Conservation (phyloP, 495 filamentous ascomycete species). For the Chlorociboria aeruginascens region DNA sequence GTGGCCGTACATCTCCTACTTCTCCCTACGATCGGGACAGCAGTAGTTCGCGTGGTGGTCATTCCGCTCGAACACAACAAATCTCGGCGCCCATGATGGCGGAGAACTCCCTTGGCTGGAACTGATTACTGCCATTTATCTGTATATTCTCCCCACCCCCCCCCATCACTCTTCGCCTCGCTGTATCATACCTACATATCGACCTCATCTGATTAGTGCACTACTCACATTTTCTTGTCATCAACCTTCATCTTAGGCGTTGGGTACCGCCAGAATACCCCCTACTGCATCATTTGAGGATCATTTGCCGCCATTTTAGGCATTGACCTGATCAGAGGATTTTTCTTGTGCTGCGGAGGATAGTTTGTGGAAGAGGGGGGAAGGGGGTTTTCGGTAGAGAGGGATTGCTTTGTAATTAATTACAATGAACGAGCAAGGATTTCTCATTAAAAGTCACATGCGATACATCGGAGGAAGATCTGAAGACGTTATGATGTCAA, state of each 20-base stretch:
- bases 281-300: constrained; percentile 13
- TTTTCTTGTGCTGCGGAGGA: constrained; percentile 7
- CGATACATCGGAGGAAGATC: background rate
- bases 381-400: background rate
- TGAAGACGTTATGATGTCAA: background rate
- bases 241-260: constrained; percentile 17
- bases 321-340: constrained; percentile 17
- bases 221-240: constrained; percentile 16
- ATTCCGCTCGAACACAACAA: constrained; percentile 57
- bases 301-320: constrained; percentile 10
- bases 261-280: constrained; percentile 15
- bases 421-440: constrained; percentile 14
- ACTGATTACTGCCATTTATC: constrained; percentile 40
- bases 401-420: constrained; percentile 11
- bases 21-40: constrained; percentile 42
- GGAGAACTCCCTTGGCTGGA: constrained; percentile 97
- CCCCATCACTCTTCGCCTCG: constrained; percentile 1
- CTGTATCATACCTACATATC: constrained; percentile 5
- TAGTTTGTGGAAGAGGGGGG: constrained; percentile 1
- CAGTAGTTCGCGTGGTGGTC: constrained; percentile 54
- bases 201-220: background rate
- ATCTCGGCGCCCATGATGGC: constrained; percentile 84
- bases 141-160: constrained; percentile 2
- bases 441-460: constrained; percentile 1
- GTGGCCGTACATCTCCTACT: constrained; percentile 38